A percentile compares a stretch with the other conserved stretches of the same genome.
phyloP scores from a whole-genome alignment of 106 monocot species.

The Ottelia alismoides region DNA sequence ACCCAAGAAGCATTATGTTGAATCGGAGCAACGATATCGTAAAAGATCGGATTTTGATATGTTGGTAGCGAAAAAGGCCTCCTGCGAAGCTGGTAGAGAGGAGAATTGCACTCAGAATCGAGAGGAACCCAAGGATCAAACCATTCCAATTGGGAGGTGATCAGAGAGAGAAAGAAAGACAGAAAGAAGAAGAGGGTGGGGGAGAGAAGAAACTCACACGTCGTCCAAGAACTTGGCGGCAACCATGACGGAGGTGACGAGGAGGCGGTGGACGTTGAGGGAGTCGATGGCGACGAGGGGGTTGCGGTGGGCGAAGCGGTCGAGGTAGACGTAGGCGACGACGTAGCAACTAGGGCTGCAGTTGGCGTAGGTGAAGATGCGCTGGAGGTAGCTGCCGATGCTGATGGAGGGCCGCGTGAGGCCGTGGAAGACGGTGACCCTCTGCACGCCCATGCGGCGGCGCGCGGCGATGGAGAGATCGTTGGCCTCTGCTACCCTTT shows the following conservation, averaged over 20 bases:
- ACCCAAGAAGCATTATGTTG: too few relatives aligned
- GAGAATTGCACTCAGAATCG: too few relatives aligned
- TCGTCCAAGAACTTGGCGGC: conserved; percentile 78
- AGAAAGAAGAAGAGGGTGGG: conserved; percentile 2
- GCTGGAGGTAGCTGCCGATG: conserved; percentile 38
- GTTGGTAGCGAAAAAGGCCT: too few relatives aligned
- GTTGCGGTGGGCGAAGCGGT: conserved; percentile 27
- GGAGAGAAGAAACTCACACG: conserved; percentile 30
- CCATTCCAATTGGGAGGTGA: too few relatives aligned
- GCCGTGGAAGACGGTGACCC: conserved; percentile 34
- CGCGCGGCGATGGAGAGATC: not conserved
- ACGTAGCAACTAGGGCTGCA: conserved; percentile 74
- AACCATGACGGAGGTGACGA: conserved; percentile 47
- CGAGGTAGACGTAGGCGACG: conserved; percentile 58
- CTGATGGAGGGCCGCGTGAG: conserved; percentile 33
- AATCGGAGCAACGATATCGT: too few relatives aligned
- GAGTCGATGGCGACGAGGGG: conserved; percentile 27
- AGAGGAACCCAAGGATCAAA: too few relatives aligned
- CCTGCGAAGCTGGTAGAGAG: too few relatives aligned
- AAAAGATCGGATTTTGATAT: too few relatives aligned
- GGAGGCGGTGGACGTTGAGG: conserved; percentile 45
- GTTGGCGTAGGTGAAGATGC: conserved; percentile 45
- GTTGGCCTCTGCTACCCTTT: conserved; percentile 19
- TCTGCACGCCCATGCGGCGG: not conserved
- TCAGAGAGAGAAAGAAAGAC: conserved; percentile 4